Conservation (phyloP, 2,329 filamentous ascomycete species). For the Sporothrix humicola region DNA sequence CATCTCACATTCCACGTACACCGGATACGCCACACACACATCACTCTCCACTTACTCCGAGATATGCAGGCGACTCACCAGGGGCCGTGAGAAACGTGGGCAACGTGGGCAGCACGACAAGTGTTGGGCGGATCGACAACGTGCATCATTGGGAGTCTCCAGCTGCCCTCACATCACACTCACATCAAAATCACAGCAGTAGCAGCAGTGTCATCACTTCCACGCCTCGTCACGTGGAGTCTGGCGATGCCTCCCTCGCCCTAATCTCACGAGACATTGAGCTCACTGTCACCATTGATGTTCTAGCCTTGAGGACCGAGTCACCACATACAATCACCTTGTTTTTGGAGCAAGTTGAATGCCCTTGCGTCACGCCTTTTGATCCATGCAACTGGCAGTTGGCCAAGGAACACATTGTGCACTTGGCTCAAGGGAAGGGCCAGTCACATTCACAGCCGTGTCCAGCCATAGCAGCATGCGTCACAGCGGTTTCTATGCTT, state of each 20-base stretch:
- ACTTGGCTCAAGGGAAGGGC: not conserved
- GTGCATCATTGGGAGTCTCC: not conserved
- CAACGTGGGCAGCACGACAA: not conserved
- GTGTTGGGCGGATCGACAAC: not conserved
- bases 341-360: constrained; percentile 23
- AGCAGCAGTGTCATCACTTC: not conserved
- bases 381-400: constrained; percentile 22
- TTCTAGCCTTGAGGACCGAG: constrained; percentile 11
- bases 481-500: not conserved
- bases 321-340: constrained; percentile 5
- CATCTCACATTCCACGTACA: not conserved
- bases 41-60: not conserved
- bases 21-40: not conserved
- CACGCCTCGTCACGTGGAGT: not conserved
- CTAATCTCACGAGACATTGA: constrained; percentile 26
- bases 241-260: constrained; percentile 8
- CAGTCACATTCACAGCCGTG: not conserved
- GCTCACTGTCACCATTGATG: constrained; percentile 24
- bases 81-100: not conserved
- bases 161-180: not conserved
- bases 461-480: not conserved
- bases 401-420: constrained; percentile 17
- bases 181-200: not conserved
- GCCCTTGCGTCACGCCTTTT: constrained; percentile 22
- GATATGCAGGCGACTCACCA: not conserved